Base-by-base conservation (phyloP, 2,329 filamentous ascomycete genomes). In the Colletotrichum sp. region DNA sequence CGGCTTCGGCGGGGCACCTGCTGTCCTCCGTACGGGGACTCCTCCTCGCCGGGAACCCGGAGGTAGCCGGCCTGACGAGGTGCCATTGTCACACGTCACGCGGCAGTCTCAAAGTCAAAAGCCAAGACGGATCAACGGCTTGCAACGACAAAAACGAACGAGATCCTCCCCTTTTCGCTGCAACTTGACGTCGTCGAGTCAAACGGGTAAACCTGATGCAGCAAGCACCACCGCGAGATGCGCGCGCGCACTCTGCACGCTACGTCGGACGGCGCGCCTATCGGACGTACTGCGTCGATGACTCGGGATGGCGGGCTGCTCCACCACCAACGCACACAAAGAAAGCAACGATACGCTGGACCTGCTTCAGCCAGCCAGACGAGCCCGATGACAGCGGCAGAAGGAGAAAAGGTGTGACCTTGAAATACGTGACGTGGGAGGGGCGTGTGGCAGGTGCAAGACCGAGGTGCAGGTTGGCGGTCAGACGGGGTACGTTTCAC, bases 31-130 rank as follows among this genome's bases (percentile, higher is more conserved):
- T 60, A 62, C n/a, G 34, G 32, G 49, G 32, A 59, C 44, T 65
- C 64, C 44, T 76, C 70, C 34, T 76, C 73, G 26, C 74, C 74
- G 32, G 74, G 74, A 18, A 76, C 74, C 39, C 70, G 74, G 49
- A 76, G 74, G 49, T 76, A 76, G 24, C 74, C 73, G 49, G 69
- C 70, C 64, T 76, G 70, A 59, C 59, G 70, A 9, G 74, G 44
- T 21, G 70, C 71, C 74, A 76, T 76, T 26, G 8, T 73, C 49
- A 34, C 52, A 16, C 52, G 21, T 21, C 24, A 16, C 6, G 30
- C 30, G 49, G 44, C n/a, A 21, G 44, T 21, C 44, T 52, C 44
- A 52, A 7, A 52, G 44, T 52, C n/a, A 21, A 59, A 60, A 34
- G 52, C 65, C 66, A 44, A 69, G 66, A n/a, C 52, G 52, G 66